phyloP scores from a whole-genome alignment of 2,329 filamentous ascomycete genomes.

The Ophiostoma pallidulum region DNA sequence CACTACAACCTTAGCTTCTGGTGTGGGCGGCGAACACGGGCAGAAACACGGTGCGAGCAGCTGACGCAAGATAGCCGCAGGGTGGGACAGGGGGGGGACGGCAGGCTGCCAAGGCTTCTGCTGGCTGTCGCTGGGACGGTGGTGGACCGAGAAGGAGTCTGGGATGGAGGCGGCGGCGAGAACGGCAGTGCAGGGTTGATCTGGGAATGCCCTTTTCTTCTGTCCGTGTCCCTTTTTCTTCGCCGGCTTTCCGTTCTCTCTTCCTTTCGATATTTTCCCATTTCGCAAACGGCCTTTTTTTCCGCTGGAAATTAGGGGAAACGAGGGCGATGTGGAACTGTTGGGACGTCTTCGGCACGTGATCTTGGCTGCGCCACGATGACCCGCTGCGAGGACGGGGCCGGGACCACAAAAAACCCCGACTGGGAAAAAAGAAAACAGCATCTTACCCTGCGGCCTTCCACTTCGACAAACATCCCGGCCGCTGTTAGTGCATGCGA shows the following conservation, averaged over 20 bases:
- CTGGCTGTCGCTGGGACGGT: neutral
- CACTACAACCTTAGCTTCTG: slow-evolving; percentile 14
- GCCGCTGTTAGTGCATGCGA: neutral
- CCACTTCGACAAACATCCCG: neutral
- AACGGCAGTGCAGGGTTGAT: too few relatives aligned
- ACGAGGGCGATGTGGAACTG: slow-evolving; percentile 1
- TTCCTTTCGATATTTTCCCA: neutral
- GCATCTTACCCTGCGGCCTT: neutral
- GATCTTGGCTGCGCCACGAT: slow-evolving; percentile 4
- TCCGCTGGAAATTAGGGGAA: slow-evolving; percentile 1
- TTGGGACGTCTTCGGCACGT: slow-evolving; percentile 7
- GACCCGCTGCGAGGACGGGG: slow-evolving; percentile 5
- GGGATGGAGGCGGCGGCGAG: neutral
- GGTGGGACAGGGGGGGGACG: slow-evolving; percentile 4
- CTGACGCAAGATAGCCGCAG: slow-evolving; percentile 7
- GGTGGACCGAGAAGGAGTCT: neutral
- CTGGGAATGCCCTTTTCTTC: too few relatives aligned
- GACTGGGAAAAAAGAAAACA: slow-evolving; percentile 9
- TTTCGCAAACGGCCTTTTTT: neutral
- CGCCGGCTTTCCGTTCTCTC: too few relatives aligned
- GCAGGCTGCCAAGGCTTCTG: neutral
- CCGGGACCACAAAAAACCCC: slow-evolving; percentile 3
- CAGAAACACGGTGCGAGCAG: slow-evolving; percentile 13
- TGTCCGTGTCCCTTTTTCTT: too few relatives aligned
- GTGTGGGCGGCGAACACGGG: slow-evolving; percentile 15